Percentiles rank a stretch among this genome's conserved stretches.
These are phyloP conservation scores for Phytopythium montanum DNA, from an alignment of 352 stramenopile genomes.

Conservation along the genomic window DNA sequence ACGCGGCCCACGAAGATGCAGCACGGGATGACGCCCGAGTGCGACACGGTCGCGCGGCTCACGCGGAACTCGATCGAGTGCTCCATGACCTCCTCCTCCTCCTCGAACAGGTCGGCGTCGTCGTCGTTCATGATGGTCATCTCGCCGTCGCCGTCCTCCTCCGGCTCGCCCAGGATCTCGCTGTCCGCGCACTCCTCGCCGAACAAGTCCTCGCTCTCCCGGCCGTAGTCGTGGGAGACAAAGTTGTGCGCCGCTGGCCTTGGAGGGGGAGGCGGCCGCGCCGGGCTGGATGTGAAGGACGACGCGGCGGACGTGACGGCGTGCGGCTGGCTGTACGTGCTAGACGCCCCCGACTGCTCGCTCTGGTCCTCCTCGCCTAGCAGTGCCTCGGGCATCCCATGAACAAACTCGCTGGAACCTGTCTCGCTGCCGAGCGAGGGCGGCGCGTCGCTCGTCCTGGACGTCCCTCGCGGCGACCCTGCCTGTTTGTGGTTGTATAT, in stretches of 20 bases:
- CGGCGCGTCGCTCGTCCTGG: no score
- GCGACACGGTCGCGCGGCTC: conserved; percentile 64
- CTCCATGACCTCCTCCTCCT: conserved; percentile 64
- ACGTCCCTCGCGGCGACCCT: neutral
- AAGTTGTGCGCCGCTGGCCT: neutral
- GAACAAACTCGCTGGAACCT: conserved; percentile 14
- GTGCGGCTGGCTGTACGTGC: conserved; percentile 13
- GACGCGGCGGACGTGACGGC: conserved; percentile 14
- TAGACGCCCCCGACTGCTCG: conserved; percentile 16
- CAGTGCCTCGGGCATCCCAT: conserved; percentile 38
- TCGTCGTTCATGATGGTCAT: conserved; percentile 76
- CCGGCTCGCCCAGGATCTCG: conserved; percentile 36
- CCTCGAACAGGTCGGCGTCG: conserved; percentile 37
- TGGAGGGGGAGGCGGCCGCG: neutral
- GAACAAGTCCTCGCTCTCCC: conserved; percentile 20
- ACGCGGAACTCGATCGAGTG: conserved; percentile 75
- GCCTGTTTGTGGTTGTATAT: no score
- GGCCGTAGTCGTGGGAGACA: conserved; percentile 19
- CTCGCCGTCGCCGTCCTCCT: conserved; percentile 45
- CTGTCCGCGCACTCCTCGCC: conserved; percentile 40
- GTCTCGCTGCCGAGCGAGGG: neutral
- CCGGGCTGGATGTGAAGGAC: neutral
- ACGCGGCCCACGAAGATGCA: conserved; percentile 83
- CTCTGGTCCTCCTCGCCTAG: conserved; percentile 24
- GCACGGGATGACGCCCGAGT: conserved; percentile 66